Conservation (phyloP, 495 filamentous ascomycete genomes). For the Aspergillus bertholletiae region DNA sequence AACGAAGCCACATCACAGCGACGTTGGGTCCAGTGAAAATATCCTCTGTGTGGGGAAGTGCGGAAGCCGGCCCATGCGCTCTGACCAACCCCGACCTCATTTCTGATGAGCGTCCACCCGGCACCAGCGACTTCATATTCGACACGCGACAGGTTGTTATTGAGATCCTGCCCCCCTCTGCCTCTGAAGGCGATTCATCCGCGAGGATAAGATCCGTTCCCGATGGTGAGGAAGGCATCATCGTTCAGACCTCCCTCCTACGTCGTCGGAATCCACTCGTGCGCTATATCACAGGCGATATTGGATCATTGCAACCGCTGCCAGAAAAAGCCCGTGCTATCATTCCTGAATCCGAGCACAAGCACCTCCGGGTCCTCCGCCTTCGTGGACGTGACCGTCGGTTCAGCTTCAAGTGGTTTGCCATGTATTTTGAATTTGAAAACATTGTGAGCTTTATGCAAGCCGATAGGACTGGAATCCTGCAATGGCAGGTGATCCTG, state of each 20-base stretch:
- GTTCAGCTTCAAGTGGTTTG: slow-evolving; percentile 32
- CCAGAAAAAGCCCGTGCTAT: slow-evolving; percentile 1
- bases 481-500: slow-evolving; percentile 38
- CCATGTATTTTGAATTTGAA: slow-evolving; percentile 28
- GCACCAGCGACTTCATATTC: slow-evolving; percentile 26
- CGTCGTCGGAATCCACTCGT: slow-evolving; percentile 35
- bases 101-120: background rate
- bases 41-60: slow-evolving; percentile 24
- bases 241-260: slow-evolving; percentile 35
- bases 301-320: slow-evolving; percentile 30
- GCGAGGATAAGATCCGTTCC: slow-evolving; percentile 2
- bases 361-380: slow-evolving; percentile 19
- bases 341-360: slow-evolving; percentile 3
- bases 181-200: background rate
- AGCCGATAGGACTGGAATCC: slow-evolving; percentile 16
- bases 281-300: slow-evolving; percentile 35
- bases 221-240: slow-evolving; percentile 22
- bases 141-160: slow-evolving; percentile 25
- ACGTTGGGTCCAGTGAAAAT: slow-evolving; percentile 17
- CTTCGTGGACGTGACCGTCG: slow-evolving; percentile 31
- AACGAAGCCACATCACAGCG: slow-evolving; percentile 1
- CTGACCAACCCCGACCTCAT: slow-evolving; percentile 19
- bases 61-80: slow-evolving; percentile 27
- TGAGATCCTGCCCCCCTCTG: slow-evolving; percentile 24
- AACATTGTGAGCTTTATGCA: slow-evolving; percentile 12